Evolutionary conservation across 2,329 filamentous ascomycete species (phyloP).

Genomic region (Cladorrhinum sp.): DNA sequence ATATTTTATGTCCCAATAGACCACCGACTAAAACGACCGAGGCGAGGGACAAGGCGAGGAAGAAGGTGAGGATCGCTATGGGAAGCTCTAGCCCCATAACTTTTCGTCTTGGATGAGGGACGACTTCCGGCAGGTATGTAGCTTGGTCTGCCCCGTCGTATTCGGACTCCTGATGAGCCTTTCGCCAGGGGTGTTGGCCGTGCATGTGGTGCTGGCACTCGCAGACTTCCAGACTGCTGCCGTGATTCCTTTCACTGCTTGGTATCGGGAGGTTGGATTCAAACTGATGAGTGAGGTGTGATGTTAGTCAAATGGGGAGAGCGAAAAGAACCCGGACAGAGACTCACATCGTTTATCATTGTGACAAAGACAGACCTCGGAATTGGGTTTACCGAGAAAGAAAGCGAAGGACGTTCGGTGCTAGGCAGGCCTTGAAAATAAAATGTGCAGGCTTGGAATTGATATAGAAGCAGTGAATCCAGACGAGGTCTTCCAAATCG

Average conservation of each 20-base stretch:
- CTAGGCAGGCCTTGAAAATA: background rate
- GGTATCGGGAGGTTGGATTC: slow-evolving; percentile 8
- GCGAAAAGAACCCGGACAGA: background rate
- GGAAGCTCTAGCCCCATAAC: slow-evolving; percentile 1
- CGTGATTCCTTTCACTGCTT: slow-evolving; percentile 6
- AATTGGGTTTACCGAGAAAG: background rate
- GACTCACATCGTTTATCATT: slow-evolving; percentile 6
- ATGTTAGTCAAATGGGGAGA: background rate
- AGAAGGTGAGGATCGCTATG: slow-evolving; percentile 1
- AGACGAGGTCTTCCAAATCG: background rate
- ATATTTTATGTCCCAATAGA: slow-evolving; percentile 2
- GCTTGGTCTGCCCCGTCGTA: background rate
- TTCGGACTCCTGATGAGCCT: background rate
- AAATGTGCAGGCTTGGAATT: background rate
- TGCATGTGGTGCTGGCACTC: background rate
- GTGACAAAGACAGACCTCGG: background rate
- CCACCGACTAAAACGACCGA: background rate
- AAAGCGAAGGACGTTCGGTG: background rate
- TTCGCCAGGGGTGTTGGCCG: slow-evolving; percentile 1
- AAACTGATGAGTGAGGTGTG: background rate
- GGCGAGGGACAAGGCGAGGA: background rate
- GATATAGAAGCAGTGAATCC: background rate
- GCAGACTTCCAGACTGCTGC: slow-evolving; percentile 1
- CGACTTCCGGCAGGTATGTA: background rate
- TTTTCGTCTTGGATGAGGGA: background rate